Base-by-base conservation (phyloP, 768 basidiomycete genomes). In the Megacollybia marginata region DNA sequence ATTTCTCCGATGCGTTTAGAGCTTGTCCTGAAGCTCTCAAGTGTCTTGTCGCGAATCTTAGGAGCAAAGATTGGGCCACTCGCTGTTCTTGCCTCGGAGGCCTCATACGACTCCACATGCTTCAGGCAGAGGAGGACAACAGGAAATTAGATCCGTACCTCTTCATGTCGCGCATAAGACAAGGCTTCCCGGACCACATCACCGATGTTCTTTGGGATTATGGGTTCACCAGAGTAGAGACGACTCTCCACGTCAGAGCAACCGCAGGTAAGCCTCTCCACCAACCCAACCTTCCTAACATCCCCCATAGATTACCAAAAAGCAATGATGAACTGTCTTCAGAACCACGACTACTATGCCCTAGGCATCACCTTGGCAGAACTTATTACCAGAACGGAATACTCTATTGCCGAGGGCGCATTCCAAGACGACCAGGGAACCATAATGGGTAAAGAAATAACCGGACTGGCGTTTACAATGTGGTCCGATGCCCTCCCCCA, bases 401-500 rank as follows among this genome's bases (percentile, higher is more conserved):
- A 80, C 57, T 75, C 80, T 4, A 69, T 85, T 48, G 60, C 68
- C 5, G 74, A 85, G n/a, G 83, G 83, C 1, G 63, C 59, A 19
- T 84, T 78, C 61, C 69, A 78, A 55, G 55, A 63, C 1, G 59
- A 73, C 48, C 65, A 80, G 46, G 66, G 67, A 5, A 56, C 49
- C 4, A 75, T 75, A 0, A 76, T 79, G 1, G 59, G 53, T 35
- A 42, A 60, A n/a, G 73, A 76, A 51, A 57, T 59, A 2, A 59
- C 68, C 20, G 82, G 80, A 1, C 64, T 86, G 12, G 82, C 82
- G 1, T 85, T 86, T 65, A 72, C 52, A 23, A 69, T 69, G 64
- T 87, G 76, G 75, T 56, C 65, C 7, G 82, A 85, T 53, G 65
- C 82, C 0, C 64, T 86, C 5, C 82, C 83, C 4, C 64, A 70